Evolutionary conservation across 192 early-diverging fungal species (phyloP).

Genomic region (Linnemannia zychae): DNA sequence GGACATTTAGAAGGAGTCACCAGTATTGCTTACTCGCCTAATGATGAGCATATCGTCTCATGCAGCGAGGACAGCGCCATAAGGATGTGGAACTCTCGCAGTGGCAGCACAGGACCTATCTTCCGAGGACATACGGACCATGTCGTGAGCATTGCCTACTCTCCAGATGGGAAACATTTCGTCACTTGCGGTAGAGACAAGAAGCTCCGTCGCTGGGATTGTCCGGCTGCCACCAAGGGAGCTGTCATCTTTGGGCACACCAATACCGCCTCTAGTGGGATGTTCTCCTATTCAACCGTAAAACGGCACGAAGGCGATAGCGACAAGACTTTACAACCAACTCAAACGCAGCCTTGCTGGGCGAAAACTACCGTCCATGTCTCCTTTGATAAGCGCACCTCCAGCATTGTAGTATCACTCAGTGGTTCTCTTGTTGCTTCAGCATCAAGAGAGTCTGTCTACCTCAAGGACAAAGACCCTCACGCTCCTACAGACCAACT

Average conservation of each 20-base stretch:
- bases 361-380: no score
- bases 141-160: background rate
- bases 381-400: no score
- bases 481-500: no score
- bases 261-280: background rate
- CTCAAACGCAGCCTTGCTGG: background rate
- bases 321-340: background rate
- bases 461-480: no score
- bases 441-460: no score
- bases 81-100: background rate
- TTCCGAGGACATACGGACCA: background rate
- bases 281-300: background rate
- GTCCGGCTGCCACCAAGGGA: background rate
- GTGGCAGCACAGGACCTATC: background rate
- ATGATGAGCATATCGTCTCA: background rate
- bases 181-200: background rate
- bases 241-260: background rate
- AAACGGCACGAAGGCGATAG: background rate
- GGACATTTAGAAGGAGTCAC: background rate
- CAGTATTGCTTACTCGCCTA: background rate
- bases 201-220: background rate
- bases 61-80: background rate
- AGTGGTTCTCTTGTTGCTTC: no score
- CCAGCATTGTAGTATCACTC: no score
- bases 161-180: background rate